Evolutionary conservation across 1,284 basidiomycete genomes (phyloP).

Genomic region (Puccinia horiana): DNA sequence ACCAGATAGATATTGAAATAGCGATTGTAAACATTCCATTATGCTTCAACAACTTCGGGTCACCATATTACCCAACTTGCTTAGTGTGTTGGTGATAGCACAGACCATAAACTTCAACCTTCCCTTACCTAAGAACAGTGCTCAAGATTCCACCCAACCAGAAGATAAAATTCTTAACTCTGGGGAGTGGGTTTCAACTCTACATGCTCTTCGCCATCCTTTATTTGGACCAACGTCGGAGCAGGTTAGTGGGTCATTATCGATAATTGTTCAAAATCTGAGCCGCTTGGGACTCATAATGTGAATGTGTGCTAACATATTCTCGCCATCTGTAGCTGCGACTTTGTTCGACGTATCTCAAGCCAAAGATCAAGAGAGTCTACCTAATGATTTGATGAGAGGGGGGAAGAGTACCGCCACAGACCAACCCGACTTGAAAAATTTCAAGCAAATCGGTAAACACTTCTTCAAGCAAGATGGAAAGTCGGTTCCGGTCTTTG

Average conservation of each 20-base stretch:
- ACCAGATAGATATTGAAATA: too few relatives aligned
- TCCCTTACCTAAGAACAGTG: not conserved
- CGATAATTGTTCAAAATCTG: too few relatives aligned
- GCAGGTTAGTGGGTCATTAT: slow-evolving; percentile 23
- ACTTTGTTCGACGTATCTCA: not conserved
- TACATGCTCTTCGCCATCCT: not conserved
- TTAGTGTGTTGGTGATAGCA: not conserved
- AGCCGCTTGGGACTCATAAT: not conserved
- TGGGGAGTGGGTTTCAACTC: slow-evolving; percentile 8
- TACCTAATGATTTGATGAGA: slow-evolving; percentile 12
- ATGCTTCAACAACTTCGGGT: not conserved
- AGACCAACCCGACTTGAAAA: not conserved
- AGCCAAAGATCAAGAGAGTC: not conserved
- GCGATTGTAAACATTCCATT: not conserved
- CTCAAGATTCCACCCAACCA: not conserved
- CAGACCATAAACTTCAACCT: not conserved
- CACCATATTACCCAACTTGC: not conserved
- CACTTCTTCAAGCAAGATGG: not conserved
- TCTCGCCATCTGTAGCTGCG: not conserved
- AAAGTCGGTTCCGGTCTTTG: not conserved
- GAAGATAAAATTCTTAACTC: not conserved
- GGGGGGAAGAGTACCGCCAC: not conserved
- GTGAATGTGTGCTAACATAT: not conserved
- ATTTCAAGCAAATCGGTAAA: not conserved
- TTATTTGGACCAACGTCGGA: not conserved